phyloP scores from a whole-genome alignment of 2,329 filamentous ascomycete genomes.

The Cordyceps sp. region DNA sequence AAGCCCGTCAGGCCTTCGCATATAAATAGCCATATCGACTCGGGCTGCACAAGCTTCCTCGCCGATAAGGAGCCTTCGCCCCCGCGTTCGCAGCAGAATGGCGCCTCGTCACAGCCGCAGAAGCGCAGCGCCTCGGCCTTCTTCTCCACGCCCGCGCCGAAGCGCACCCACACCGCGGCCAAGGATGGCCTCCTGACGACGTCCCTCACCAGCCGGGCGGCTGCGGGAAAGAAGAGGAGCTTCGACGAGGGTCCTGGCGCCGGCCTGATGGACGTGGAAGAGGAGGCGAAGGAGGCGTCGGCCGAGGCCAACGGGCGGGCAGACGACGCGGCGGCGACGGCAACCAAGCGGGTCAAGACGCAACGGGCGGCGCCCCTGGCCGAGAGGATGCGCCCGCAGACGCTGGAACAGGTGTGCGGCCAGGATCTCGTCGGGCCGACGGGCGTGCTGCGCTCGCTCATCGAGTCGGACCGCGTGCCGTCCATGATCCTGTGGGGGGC shows the following conservation, averaged over 20 bases:
- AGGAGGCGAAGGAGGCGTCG: too few species aligned
- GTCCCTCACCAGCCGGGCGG: too few species aligned
- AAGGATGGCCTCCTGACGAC: slow-evolving; percentile 17
- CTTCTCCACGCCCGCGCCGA: slow-evolving; percentile 44
- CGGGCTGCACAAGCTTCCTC: slow-evolving; percentile 52
- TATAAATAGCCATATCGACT: slow-evolving; percentile 89
- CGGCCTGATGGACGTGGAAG: too few species aligned
- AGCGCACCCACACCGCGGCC: slow-evolving; percentile 23
- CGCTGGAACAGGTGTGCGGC: slow-evolving; percentile 72
- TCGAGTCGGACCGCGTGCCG: slow-evolving; percentile 71
- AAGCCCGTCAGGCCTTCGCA: slow-evolving; percentile 52
- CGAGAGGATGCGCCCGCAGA: slow-evolving; percentile 79
- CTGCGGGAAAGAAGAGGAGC: slow-evolving; percentile 29
- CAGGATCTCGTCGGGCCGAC: slow-evolving; percentile 77
- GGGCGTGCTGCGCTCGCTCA: slow-evolving; percentile 74
- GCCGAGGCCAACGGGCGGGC: slow-evolving; percentile 3
- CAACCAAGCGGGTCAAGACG: slow-evolving; percentile 49
- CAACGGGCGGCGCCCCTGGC: slow-evolving; percentile 68
- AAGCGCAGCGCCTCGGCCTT: slow-evolving; percentile 41
- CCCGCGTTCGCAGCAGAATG: slow-evolving; percentile 9
- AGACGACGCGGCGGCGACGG: slow-evolving; percentile 3
- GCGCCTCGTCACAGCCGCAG: slow-evolving; percentile 22
- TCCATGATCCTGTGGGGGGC: slow-evolving; percentile 92
- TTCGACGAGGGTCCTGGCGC: slow-evolving; percentile 35
- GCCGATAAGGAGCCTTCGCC: slow-evolving; percentile 22